Evolutionary conservation across 2,329 filamentous ascomycete genomes (phyloP).

Genomic region (Trichophyton verrucosum): DNA sequence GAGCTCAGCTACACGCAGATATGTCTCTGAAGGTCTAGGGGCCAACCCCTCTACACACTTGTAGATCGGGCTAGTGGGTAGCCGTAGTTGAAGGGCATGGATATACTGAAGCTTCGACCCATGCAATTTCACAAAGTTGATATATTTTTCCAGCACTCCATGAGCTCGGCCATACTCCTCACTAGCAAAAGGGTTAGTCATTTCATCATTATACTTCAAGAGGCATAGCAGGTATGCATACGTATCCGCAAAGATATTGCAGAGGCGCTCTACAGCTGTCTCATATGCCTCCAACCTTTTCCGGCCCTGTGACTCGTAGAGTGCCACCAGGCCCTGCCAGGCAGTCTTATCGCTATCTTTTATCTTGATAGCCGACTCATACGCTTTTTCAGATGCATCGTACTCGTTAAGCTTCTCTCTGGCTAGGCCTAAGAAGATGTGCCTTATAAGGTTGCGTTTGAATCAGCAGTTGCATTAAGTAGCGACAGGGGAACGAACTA

Average conservation of each 20-base stretch:
- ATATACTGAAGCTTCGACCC: conserved; percentile 64
- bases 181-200: conserved; percentile 20
- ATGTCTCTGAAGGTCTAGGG: conserved; percentile 66
- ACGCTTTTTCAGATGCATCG: conserved; percentile 64
- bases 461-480: conserved; percentile 6
- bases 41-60: conserved; percentile 70
- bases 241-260: conserved; percentile 57
- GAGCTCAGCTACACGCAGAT: conserved; percentile 69
- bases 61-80: conserved; percentile 74
- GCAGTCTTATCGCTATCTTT: conserved; percentile 68
- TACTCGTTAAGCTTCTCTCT: conserved; percentile 61
- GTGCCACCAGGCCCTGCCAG: conserved; percentile 77
- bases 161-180: conserved; percentile 49
- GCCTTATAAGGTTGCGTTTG: conserved; percentile 32
- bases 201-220: neutral
- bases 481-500: neutral
- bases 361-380: conserved; percentile 57
- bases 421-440: conserved; percentile 79
- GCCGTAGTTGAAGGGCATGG: conserved; percentile 58
- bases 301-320: conserved; percentile 67
- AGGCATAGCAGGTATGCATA: conserved; percentile 27
- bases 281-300: conserved; percentile 63
- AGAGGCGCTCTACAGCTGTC: conserved; percentile 58
- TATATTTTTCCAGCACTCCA: conserved; percentile 63
- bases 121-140: conserved; percentile 58